phyloP scores from a whole-genome alignment of 495 filamentous ascomycete species.

The Hapsidospora chrysogenum region DNA sequence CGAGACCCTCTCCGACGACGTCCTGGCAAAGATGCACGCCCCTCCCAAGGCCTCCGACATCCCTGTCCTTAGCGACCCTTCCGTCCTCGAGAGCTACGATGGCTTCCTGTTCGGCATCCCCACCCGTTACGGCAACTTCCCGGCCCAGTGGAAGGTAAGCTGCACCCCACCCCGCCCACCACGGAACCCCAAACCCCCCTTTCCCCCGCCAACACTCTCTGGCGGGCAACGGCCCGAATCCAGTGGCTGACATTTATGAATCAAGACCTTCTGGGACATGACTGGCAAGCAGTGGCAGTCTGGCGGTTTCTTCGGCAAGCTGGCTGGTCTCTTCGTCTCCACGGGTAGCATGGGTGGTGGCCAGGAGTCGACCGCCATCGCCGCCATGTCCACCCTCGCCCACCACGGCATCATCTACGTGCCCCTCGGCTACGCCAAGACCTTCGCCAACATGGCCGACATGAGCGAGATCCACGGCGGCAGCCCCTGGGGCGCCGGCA shows the following conservation, averaged over 20 bases:
- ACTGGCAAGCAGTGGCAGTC: conserved; percentile 55
- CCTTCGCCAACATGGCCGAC: conserved; percentile 51
- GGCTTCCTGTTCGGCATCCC: conserved; percentile 91
- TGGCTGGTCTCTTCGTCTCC: conserved; percentile 80
- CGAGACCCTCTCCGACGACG: conserved; percentile 74
- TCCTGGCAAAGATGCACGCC: conserved; percentile 73
- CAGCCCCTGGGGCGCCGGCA: conserved; percentile 85
- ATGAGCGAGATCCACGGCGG: conserved; percentile 69
- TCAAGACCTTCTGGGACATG: conserved; percentile 62
- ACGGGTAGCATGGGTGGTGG: conserved; percentile 73
- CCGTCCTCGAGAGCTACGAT: conserved; percentile 61
- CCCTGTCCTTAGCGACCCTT: conserved; percentile 45
- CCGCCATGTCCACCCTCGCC: conserved; percentile 69
- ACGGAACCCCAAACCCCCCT: too few relatives aligned
- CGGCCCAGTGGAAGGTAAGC: conserved; percentile 71
- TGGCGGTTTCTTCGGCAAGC: conserved; percentile 78
- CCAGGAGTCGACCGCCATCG: conserved; percentile 76
- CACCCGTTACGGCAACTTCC: conserved; percentile 97
- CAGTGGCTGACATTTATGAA: too few relatives aligned
- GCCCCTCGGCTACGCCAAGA: conserved; percentile 78
- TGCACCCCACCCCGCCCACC: background rate
- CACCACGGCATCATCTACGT: conserved; percentile 96
- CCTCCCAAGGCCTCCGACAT: conserved; percentile 53
- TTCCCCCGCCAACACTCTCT: too few relatives aligned
- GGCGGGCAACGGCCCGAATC: too few relatives aligned